Evolutionary conservation across 1,139 yeast genomes (phyloP).

Genomic region (Zygosaccharomyces pseudobailii): DNA sequence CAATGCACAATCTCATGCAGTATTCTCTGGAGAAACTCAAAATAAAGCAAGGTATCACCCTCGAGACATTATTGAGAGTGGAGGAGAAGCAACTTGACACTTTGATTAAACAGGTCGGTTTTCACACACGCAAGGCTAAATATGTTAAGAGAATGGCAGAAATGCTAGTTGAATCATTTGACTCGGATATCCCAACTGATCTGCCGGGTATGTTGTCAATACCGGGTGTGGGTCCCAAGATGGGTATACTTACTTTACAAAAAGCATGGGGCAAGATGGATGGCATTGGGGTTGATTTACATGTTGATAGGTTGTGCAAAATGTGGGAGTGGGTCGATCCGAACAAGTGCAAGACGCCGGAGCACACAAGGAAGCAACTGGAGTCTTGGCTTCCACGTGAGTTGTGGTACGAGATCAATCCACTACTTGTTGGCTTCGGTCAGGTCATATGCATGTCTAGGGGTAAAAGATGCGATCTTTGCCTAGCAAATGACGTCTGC

Average conservation of each 20-base stretch:
- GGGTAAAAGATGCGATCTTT: conserved; percentile 68
- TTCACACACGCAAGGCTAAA: conserved; percentile 72
- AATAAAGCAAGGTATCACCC: conserved; percentile 37
- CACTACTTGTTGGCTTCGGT: conserved; percentile 87
- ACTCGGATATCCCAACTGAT: conserved; percentile 66
- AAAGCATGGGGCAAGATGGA: conserved; percentile 70
- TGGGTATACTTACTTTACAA: conserved; percentile 81
- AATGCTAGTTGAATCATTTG: conserved; percentile 46
- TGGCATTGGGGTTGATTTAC: conserved; percentile 95
- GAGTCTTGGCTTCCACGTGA: conserved; percentile 71
- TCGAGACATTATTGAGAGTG: conserved; percentile 45
- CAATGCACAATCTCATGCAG: conserved; percentile 57
- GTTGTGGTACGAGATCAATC: conserved; percentile 81
- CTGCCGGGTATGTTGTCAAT: conserved; percentile 60
- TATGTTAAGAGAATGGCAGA: conserved; percentile 62
- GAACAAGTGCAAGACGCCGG: conserved; percentile 58
- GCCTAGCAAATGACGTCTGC: conserved; percentile 36
- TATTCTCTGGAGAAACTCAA: conserved; percentile 39
- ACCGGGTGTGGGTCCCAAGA: conserved; percentile 96
- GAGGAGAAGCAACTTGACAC: conserved; percentile 56
- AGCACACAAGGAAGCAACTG: conserved; percentile 61
- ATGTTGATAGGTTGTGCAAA: conserved; percentile 73
- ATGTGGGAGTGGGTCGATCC: conserved; percentile 76
- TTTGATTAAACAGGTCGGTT: conserved; percentile 77
- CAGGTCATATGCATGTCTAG: conserved; percentile 80